A percentile compares a stretch with the other conserved stretches of the same genome.
Evolutionary conservation across 1,139 yeast species (phyloP).

Genomic region (Suhomyces terraborum): DNA sequence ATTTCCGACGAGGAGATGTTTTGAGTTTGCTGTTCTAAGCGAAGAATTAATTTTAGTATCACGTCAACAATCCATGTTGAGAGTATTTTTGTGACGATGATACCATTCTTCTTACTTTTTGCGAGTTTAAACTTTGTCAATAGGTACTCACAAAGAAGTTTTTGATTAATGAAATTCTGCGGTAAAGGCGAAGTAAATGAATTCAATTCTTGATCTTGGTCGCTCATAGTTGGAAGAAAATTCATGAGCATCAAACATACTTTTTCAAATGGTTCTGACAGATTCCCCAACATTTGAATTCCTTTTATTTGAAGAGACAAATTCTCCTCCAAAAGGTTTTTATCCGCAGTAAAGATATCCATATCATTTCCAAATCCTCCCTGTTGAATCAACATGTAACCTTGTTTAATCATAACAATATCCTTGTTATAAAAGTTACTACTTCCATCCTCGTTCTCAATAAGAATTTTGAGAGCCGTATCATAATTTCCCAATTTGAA

Average conservation of each 20-base stretch:
- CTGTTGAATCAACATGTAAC: slow-evolving; percentile 52
- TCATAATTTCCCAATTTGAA: slow-evolving; percentile 63
- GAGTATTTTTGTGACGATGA: slow-evolving; percentile 61
- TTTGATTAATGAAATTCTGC: slow-evolving; percentile 25
- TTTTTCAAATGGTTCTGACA: slow-evolving; percentile 70
- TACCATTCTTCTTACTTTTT: slow-evolving; percentile 36
- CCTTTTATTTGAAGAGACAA: slow-evolving; percentile 49
- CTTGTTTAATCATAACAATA: slow-evolving; percentile 62
- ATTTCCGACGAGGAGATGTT: background rate
- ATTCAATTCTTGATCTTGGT: background rate
- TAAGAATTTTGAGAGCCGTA: slow-evolving; percentile 57
- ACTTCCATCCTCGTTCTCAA: slow-evolving; percentile 28
- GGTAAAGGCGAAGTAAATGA: background rate
- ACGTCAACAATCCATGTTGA: slow-evolving; percentile 84
- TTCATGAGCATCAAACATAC: slow-evolving; percentile 67
- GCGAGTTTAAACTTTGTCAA: slow-evolving; percentile 49
- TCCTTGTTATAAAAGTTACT: slow-evolving; percentile 43
- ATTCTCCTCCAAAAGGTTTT: slow-evolving; percentile 13
- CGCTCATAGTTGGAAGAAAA: slow-evolving; percentile 17
- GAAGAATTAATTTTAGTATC: slow-evolving; percentile 30
- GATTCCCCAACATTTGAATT: slow-evolving; percentile 62
- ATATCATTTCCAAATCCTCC: slow-evolving; percentile 41
- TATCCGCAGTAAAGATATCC: slow-evolving; percentile 16
- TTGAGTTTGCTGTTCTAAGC: slow-evolving; percentile 23
- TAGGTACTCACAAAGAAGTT: slow-evolving; percentile 56